A percentile compares a stretch with the other conserved stretches of the same genome.
Conservation (phyloP, 371 early-diverging fungal species). For the Lichtheimia ramosa region DNA sequence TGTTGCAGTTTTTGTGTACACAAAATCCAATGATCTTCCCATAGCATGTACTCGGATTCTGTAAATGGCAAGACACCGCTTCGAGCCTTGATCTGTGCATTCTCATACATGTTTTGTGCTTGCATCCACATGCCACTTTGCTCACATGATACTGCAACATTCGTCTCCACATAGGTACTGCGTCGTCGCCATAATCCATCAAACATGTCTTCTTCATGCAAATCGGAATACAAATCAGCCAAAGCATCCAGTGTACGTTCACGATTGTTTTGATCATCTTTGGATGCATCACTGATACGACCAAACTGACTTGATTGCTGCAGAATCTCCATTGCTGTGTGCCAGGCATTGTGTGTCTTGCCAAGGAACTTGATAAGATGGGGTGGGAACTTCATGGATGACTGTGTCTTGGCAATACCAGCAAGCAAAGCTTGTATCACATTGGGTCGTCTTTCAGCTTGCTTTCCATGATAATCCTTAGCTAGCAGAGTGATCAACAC, state of each 20-base stretch:
- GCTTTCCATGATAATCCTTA: conserved; percentile 88
- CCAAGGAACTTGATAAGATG: conserved; percentile 92
- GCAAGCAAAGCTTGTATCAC: conserved; percentile 91
- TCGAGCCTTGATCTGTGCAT: conserved; percentile 91
- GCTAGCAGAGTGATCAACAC: conserved; percentile 81
- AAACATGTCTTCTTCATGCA: conserved; percentile 90
- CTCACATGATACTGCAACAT: conserved; percentile 94
- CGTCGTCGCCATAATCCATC: conserved; percentile 93
- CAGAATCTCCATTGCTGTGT: conserved; percentile 77
- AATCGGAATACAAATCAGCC: conserved; percentile 74
- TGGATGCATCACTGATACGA: conserved; percentile 51
- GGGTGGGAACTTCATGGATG: conserved; percentile 83
- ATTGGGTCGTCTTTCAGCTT: conserved; percentile 82
- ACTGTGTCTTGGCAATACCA: conserved; percentile 75
- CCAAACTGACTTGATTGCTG: conserved; percentile 54
- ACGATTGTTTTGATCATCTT: conserved; percentile 87
- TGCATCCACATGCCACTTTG: conserved; percentile 93
- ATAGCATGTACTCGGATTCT: conserved; percentile 96
- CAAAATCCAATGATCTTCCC: conserved; percentile 97
- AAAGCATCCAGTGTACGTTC: conserved; percentile 90
- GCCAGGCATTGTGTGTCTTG: conserved; percentile 91
- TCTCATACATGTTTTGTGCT: conserved; percentile 93
- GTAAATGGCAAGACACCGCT: conserved; percentile 86
- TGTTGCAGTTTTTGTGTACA: conserved; percentile 95
- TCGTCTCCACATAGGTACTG: conserved; percentile 93